These are phyloP conservation scores for Cladosporium phlei DNA, from an alignment of 2,329 filamentous ascomycete genomes.

Conservation along the genomic window DNA sequence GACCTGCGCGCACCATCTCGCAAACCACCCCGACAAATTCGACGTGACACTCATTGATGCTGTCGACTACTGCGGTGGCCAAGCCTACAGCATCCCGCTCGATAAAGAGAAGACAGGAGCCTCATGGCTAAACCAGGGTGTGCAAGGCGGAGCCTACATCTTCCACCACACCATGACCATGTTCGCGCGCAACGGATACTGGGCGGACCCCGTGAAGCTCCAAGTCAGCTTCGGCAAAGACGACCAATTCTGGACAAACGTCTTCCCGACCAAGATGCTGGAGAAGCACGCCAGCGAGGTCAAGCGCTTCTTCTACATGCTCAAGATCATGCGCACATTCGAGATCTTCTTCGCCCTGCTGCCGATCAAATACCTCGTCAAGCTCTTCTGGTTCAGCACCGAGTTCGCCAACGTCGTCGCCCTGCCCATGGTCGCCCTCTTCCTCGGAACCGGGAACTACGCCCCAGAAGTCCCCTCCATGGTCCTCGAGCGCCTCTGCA, in stretches of 20 bases:
- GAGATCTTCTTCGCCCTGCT: constrained; percentile 57
- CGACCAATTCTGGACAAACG: constrained; percentile 61
- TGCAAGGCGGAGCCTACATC: constrained; percentile 61
- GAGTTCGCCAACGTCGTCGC: constrained; percentile 69
- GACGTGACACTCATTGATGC: constrained; percentile 60
- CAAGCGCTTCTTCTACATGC: constrained; percentile 49
- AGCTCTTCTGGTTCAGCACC: constrained; percentile 62
- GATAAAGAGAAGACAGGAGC: constrained; percentile 54
- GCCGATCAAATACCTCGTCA: constrained; percentile 60
- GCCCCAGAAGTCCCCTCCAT: constrained; percentile 66
- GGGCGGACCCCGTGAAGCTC: constrained; percentile 54
- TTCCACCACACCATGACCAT: constrained; percentile 65
- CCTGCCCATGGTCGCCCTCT: constrained; percentile 66
- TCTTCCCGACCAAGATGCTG: constrained; percentile 57
- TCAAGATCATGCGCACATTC: constrained; percentile 56
- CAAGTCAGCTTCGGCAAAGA: constrained; percentile 62
- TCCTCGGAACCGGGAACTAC: constrained; percentile 70
- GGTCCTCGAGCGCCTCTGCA: constrained; percentile 53
- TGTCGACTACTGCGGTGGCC: constrained; percentile 55
- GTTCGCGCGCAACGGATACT: constrained; percentile 54
- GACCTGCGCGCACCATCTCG: constrained; percentile 63
- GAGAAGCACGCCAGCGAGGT: constrained; percentile 54
- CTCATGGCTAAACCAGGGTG: constrained; percentile 58
- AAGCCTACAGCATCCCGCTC: constrained; percentile 55
- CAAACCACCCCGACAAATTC: constrained; percentile 61